Evolutionary conservation across 176 grass and related monocot genomes (phyloP).

Genomic region (Themeda triandra): DNA sequence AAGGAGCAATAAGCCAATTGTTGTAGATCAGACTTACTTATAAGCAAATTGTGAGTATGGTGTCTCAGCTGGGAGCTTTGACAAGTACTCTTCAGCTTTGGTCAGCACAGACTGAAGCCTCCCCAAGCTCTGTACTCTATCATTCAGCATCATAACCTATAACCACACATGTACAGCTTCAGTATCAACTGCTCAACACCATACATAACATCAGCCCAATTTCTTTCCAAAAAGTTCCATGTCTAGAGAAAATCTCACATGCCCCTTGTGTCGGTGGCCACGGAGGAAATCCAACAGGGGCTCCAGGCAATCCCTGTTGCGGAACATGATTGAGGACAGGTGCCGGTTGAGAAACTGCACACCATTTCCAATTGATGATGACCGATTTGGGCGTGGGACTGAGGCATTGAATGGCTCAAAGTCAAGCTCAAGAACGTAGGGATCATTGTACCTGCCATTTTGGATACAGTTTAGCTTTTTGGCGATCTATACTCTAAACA

Average conservation of each 20-base stretch:
- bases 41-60: slow-evolving; percentile 75
- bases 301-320: slow-evolving; percentile 86
- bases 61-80: slow-evolving; percentile 65
- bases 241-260: slow-evolving; percentile 50
- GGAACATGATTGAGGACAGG: slow-evolving; percentile 93
- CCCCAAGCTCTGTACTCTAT: slow-evolving; percentile 72
- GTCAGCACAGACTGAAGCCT: slow-evolving; percentile 87
- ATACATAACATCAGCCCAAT: neutral
- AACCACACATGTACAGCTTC: neutral
- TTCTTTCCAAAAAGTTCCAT: neutral
- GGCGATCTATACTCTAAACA: neutral
- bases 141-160: slow-evolving; percentile 97
- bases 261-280: slow-evolving; percentile 77
- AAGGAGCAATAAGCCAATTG: neutral
- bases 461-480: slow-evolving; percentile 4
- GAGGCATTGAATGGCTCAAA: slow-evolving; percentile 93
- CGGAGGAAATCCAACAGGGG: slow-evolving; percentile 90
- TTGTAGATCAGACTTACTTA: slow-evolving; percentile 46
- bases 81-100: slow-evolving; percentile 81
- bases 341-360: slow-evolving; percentile 96
- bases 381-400: slow-evolving; percentile 67
- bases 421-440: slow-evolving; percentile 77
- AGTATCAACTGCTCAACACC: neutral
- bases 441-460: slow-evolving; percentile 40
- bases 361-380: slow-evolving; percentile 92